These are phyloP conservation scores for Ogataea chonburiensis DNA, from an alignment of 805 yeast genomes.

Conservation along the genomic window DNA sequence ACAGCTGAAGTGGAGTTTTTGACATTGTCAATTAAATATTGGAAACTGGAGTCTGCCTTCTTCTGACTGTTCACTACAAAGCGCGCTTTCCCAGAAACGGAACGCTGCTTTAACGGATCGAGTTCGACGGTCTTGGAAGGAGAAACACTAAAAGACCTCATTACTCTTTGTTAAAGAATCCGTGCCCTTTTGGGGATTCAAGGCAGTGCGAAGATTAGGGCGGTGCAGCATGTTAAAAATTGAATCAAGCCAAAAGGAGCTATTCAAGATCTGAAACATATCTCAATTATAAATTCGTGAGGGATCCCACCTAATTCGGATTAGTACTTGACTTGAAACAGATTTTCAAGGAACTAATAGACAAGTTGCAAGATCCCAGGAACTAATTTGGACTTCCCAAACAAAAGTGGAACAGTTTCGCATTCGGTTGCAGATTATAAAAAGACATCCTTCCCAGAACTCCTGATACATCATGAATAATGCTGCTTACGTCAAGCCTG, in stretches of 20 bases:
- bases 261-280: slow-evolving; percentile 16
- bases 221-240: slow-evolving; percentile 18
- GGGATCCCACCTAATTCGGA: background rate
- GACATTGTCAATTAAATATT: slow-evolving; percentile 18
- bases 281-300: slow-evolving; percentile 1
- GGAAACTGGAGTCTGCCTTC: slow-evolving; percentile 23
- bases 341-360: too few relatives aligned
- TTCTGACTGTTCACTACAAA: slow-evolving; percentile 14
- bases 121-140: slow-evolving; percentile 11
- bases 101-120: slow-evolving; percentile 3
- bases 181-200: slow-evolving; percentile 7
- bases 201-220: slow-evolving; percentile 3
- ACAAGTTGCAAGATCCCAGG: too few relatives aligned
- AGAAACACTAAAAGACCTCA: slow-evolving; percentile 14
- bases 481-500: slow-evolving; percentile 14
- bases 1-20: slow-evolving; percentile 6
- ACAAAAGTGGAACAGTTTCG: slow-evolving; percentile 11
- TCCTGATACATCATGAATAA: slow-evolving; percentile 15
- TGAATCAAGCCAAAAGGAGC: slow-evolving; percentile 12
- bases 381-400: too few relatives aligned
- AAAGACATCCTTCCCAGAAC: slow-evolving; percentile 1
- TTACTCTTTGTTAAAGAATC: slow-evolving; percentile 1
- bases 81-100: slow-evolving; percentile 10
- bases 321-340: slow-evolving; percentile 6
- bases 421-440: slow-evolving; percentile 2